Conservation (phyloP, 2,329 filamentous ascomycete genomes). For the Penicillium corylophilum region DNA sequence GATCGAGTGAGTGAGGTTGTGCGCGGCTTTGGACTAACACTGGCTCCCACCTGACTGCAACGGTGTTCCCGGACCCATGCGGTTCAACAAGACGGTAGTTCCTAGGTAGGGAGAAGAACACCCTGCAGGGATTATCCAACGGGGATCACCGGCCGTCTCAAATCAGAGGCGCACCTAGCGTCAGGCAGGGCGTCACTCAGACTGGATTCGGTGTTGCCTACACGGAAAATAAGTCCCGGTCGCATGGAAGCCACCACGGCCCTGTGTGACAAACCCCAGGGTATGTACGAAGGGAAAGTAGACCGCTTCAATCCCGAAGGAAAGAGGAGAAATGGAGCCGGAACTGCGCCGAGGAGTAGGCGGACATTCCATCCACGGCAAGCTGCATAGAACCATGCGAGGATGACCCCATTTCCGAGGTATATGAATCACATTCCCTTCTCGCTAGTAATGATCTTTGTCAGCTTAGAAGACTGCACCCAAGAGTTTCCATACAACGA, state of each 20-base stretch:
- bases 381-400: slow-evolving; percentile 19
- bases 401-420: slow-evolving; percentile 17
- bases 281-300: neutral
- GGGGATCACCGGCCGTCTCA: slow-evolving; percentile 1
- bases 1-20: neutral
- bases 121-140: slow-evolving; percentile 12
- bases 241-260: slow-evolving; percentile 36
- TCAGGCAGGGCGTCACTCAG: slow-evolving; percentile 10
- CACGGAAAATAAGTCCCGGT: slow-evolving; percentile 27
- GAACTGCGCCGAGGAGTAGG: neutral
- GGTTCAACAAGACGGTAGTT: slow-evolving; percentile 5
- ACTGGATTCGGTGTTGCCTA: slow-evolving; percentile 9
- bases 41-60: slow-evolving; percentile 6
- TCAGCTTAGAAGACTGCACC: slow-evolving; percentile 2
- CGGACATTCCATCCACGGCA: slow-evolving; percentile 20
- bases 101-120: neutral
- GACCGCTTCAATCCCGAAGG: neutral
- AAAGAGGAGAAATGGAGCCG: neutral
- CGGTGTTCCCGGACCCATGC: slow-evolving; percentile 8
- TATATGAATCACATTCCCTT: neutral
- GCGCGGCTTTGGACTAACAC: neutral
- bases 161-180: slow-evolving; percentile 12
- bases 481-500: slow-evolving; percentile 1
- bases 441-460: neutral
- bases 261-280: slow-evolving; percentile 19